These are phyloP conservation scores for Pleurozium schreberi DNA, from an alignment of 225 moss, liverwort and hornwort genomes.

Conservation along the genomic window DNA sequence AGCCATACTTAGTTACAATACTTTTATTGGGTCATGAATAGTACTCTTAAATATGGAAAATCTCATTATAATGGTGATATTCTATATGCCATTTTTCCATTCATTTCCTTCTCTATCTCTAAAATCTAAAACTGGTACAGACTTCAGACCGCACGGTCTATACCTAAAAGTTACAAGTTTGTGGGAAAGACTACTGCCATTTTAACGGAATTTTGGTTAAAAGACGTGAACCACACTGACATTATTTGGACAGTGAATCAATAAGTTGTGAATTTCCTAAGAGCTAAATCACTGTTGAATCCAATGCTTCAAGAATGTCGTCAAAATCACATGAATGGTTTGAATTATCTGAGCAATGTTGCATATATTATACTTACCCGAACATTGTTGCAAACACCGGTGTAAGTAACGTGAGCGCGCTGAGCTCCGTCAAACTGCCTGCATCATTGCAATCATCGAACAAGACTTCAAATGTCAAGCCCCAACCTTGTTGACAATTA, in stretches of 20 bases:
- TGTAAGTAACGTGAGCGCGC: constrained; percentile 15
- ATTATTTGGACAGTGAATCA: neutral
- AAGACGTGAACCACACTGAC: neutral
- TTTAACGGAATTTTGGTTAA: no score
- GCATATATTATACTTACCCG: constrained; percentile 14
- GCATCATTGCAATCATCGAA: neutral
- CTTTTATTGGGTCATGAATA: no score
- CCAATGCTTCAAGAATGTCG: neutral
- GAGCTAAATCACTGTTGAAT: neutral
- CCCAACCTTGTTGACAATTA: neutral
- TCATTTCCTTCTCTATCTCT: no score
- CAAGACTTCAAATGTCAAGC: neutral
- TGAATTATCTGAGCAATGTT: neutral
- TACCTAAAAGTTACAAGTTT: no score
- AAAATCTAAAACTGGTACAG: no score
- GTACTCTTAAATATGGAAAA: no score
- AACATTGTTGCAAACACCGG: constrained; percentile 22
- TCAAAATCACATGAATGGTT: neutral
- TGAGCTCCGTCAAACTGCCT: constrained; percentile 37
- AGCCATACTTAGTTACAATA: no score
- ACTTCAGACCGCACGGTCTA: no score
- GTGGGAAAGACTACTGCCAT: no score
- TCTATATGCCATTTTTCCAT: no score
- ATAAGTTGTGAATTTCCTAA: no score
- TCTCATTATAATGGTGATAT: no score